Evolutionary conservation across 148 eudicot species (phyloP), one percentile per base, ranked within the genome.

Genomic region (Amaranthus palmeri): DNA sequence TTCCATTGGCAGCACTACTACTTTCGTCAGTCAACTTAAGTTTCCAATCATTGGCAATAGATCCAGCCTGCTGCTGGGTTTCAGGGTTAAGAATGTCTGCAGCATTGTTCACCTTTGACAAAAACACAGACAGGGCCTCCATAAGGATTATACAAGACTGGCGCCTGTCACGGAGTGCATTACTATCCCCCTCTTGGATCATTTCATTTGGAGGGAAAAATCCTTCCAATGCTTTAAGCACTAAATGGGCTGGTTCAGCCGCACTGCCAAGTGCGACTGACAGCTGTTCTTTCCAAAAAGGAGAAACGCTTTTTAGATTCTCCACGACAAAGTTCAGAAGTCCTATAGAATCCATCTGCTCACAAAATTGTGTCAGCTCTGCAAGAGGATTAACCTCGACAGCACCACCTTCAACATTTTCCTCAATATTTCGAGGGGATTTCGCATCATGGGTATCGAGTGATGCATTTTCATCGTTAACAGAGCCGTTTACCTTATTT

Each of bases 271-370:
- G 84, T 48, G 88, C 92, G 43, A 83, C 72, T 47, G 78, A 64
- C 61, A 81, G 82, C 71, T 75, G 65, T 75, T 88, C 86, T 74
- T 72, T 77, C 71, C 81, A 69, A 57, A 79, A 60, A 48, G 64
- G 43, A 63, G 81, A 57, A 68, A 70, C 66, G 65, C 72, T 70
- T 76, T 85, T 83, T 69, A 79, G 72, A 73, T 86, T 84, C 80
- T 81, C 90, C 69, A 56, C 61, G 63, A 77, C 57, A 76, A 83
- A 83, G 43, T 80, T 77, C 73, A 85, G 76, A 79, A 88, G 86
- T 71, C 88, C 88, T 79, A 81, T 78, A 60, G 86, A 85, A 78
- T 88, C 88, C 90, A 88, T 86, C 70, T 79, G 84, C 87, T 84
- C 81, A 71, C 92, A 88, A 73, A 83, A 86, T 58, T 80, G 83